Evolutionary conservation across 2,329 filamentous ascomycete genomes (phyloP), one percentile per base, ranked within the genome.

Genomic region (Chalaropsis ovoidea): DNA sequence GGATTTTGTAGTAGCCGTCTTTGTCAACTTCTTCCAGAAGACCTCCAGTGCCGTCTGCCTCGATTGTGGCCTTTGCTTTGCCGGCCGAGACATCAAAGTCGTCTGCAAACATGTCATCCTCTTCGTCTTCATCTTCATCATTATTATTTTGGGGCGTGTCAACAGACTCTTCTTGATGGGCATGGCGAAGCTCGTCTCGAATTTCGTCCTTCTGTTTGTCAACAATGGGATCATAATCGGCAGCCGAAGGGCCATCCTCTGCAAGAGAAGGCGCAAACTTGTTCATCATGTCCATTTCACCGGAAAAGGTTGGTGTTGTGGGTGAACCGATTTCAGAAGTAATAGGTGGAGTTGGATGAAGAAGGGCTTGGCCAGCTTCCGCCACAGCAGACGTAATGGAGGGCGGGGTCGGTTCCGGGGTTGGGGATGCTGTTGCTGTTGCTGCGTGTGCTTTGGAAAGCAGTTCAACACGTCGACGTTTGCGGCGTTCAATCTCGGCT

Each of bases 1-100:
- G 90, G 67, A 96, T 86, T 75, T 94, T 95, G 80, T 97, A 99
- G 74, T 97, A 97, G 5, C 93, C 94, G 72, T 99, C 91, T 63
- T 88, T 86, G 73, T 97, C 94, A 72, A 95, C 92, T 67, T 95
- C 93, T 72, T 97, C 93, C 63, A 96, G 83, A 74, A 93, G 89
- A 68, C 87, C 89, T 69, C 86, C 86, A 74, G 77, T 89, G 63
- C 75, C 74, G 27, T 70, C 69, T 31, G 73, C 74, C 13, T 58
- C 27, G 27, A 27, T 17, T 7, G 17, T n/a, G 10, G 54, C 11
- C 15, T 58, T 58, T 39, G 54, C 27, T 13, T 58, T 58, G 68
- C 74, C 75, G 2, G 76, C 73, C 27, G 73, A 69, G 69, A 86
- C 84, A 65, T 86, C 82, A 68, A 88, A 85, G 67, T 90, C 88